phyloP scores from a whole-genome alignment of 1,284 basidiomycete genomes.

The Ceratorhiza oryzae-sativae region DNA sequence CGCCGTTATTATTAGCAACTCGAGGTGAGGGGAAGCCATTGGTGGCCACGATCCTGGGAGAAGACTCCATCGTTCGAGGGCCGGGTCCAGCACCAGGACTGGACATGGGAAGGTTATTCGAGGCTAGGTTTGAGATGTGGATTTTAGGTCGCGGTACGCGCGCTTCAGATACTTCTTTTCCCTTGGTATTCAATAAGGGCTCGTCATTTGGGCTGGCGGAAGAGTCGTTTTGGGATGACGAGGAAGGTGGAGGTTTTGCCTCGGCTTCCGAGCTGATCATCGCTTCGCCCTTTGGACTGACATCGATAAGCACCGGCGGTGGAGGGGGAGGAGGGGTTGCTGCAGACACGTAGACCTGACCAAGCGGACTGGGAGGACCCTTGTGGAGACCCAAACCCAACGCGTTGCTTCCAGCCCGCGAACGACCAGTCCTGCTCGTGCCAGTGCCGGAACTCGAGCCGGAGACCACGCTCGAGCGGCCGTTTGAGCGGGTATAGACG shows the following conservation, averaged over 20 bases:
- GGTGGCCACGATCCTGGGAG: neutral
- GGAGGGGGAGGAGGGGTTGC: neutral
- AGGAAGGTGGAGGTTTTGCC: neutral
- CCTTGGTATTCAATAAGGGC: neutral
- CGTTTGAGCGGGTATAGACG: slow-evolving; percentile 26
- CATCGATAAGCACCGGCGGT: neutral
- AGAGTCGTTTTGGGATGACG: neutral
- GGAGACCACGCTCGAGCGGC: slow-evolving; percentile 1
- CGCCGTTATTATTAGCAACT: neutral
- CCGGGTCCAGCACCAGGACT: slow-evolving; percentile 31
- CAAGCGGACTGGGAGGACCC: slow-evolving; percentile 23
- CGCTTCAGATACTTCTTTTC: neutral
- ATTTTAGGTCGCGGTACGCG: slow-evolving; percentile 4
- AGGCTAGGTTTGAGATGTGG: slow-evolving; percentile 5
- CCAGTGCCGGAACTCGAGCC: slow-evolving; percentile 13
- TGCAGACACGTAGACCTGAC: neutral
- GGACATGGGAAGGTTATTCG: slow-evolving; percentile 22
- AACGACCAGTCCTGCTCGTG: slow-evolving; percentile 2
- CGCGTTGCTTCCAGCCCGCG: neutral
- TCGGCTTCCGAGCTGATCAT: neutral
- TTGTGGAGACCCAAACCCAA: slow-evolving; percentile 2
- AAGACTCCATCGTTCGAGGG: slow-evolving; percentile 32
- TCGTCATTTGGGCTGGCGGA: neutral
- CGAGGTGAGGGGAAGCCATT: slow-evolving; percentile 5
- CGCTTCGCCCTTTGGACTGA: neutral